Conservation (phyloP, 2,329 filamentous ascomycete genomes). For the Trichoderma sp. region DNA sequence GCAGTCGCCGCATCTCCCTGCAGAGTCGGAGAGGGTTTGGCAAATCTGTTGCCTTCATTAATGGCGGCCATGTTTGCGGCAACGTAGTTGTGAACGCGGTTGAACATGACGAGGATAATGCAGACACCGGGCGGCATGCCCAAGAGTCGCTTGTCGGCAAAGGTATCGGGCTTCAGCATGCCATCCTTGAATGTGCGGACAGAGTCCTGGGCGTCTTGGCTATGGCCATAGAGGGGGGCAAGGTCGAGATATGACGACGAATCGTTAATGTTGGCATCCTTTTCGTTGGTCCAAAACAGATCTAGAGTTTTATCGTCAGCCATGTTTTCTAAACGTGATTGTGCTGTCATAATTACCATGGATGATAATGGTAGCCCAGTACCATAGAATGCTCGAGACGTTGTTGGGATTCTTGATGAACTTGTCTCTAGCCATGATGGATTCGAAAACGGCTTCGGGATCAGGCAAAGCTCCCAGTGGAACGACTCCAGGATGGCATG, state of each 20-base stretch:
- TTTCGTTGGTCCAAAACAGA: slow-evolving; percentile 66
- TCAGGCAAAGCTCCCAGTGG: slow-evolving; percentile 66
- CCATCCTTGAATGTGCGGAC: slow-evolving; percentile 70
- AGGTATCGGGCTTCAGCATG: slow-evolving; percentile 68
- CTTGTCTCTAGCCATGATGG: slow-evolving; percentile 51
- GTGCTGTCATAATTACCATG: slow-evolving; percentile 48
- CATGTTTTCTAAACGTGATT: not conserved
- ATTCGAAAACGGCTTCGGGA: slow-evolving; percentile 59
- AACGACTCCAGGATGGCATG: slow-evolving; percentile 56
- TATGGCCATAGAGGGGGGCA: slow-evolving; percentile 68
- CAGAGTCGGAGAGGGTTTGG: slow-evolving; percentile 53
- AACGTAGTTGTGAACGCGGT: slow-evolving; percentile 83
- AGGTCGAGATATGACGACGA: slow-evolving; percentile 72
- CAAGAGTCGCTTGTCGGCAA: slow-evolving; percentile 66
- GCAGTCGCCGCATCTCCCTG: slow-evolving; percentile 47
- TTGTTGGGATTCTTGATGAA: slow-evolving; percentile 65
- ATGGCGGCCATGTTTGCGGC: slow-evolving; percentile 77
- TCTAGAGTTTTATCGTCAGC: slow-evolving; percentile 38
- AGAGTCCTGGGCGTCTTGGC: slow-evolving; percentile 60
- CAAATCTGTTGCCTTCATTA: slow-evolving; percentile 79
- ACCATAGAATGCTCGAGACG: slow-evolving; percentile 68
- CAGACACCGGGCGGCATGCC: slow-evolving; percentile 70
- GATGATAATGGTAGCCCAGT: slow-evolving; percentile 71
- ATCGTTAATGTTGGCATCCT: slow-evolving; percentile 58
- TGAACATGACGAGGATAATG: slow-evolving; percentile 73